These are phyloP conservation scores for Trichoderma orchidacearum DNA, from an alignment of 495 filamentous ascomycete species.

Conservation along the genomic window DNA sequence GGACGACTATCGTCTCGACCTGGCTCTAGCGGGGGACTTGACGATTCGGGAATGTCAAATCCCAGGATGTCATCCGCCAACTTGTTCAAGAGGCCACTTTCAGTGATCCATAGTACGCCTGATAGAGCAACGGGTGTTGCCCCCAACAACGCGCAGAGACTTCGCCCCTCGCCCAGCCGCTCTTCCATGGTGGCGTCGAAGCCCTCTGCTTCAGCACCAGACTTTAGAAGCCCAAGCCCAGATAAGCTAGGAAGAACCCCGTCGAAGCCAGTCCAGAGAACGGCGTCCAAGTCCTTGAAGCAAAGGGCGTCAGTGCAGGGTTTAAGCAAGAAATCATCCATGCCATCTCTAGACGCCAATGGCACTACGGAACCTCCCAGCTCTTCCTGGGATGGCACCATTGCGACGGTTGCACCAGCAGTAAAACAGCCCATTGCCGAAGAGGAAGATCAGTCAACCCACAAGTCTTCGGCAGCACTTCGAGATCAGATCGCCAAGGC, in stretches of 20 bases:
- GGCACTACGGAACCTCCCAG: background rate
- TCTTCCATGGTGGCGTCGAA: background rate
- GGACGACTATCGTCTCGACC: conserved; percentile 19
- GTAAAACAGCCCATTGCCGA: conserved; percentile 24
- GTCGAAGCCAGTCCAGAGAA: conserved; percentile 32
- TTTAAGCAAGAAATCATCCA: conserved; percentile 37
- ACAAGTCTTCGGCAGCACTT: conserved; percentile 67
- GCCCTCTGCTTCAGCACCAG: background rate
- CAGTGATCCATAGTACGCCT: background rate
- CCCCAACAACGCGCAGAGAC: background rate
- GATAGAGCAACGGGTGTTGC: background rate
- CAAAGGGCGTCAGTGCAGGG: conserved; percentile 41
- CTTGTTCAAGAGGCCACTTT: background rate
- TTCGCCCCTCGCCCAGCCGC: conserved; percentile 4
- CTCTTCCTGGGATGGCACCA: conserved; percentile 29
- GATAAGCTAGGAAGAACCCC: conserved; percentile 18
- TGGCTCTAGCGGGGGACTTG: conserved; percentile 22
- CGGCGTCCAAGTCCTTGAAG: conserved; percentile 33
- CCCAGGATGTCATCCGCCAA: background rate
- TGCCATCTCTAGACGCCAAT: conserved; percentile 22
- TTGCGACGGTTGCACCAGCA: conserved; percentile 19
- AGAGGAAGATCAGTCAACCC: conserved; percentile 15
- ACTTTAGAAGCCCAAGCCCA: conserved; percentile 27
- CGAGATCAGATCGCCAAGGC: conserved; percentile 89
- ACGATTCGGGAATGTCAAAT: conserved; percentile 11